Percentiles rank a stretch among this genome's conserved stretches.
Conservation (phyloP, 2,329 filamentous ascomycete species). For the Trichophyton verrucosum region DNA sequence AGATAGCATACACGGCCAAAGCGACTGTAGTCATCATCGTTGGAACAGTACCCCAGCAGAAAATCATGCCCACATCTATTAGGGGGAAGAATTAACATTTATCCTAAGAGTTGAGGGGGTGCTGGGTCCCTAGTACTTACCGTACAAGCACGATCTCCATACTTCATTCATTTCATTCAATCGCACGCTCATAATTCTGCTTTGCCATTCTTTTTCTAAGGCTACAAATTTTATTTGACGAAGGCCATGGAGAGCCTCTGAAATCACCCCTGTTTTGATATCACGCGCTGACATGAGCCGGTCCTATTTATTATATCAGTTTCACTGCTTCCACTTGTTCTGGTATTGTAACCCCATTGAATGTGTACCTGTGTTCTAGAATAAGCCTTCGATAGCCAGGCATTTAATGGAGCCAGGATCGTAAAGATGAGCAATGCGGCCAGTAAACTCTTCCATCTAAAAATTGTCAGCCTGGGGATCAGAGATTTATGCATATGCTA, state of each 20-base stretch:
- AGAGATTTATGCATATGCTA: neutral
- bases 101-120: too few relatives aligned
- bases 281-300: conserved; percentile 2
- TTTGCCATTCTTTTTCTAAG: conserved; percentile 4
- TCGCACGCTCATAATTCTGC: neutral
- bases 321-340: too few relatives aligned
- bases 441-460: conserved; percentile 2
- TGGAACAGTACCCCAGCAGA: conserved; percentile 54
- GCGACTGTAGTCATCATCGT: conserved; percentile 60
- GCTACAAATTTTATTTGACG: conserved; percentile 4
- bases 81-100: conserved; percentile 48
- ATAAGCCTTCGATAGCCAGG: neutral
- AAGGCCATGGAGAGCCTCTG: conserved; percentile 4
- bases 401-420: neutral
- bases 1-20: conserved; percentile 52
- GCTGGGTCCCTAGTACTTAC: neutral
- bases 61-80: conserved; percentile 37
- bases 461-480: neutral
- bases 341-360: neutral
- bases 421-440: neutral
- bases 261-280: neutral
- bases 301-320: neutral
- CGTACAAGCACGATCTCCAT: neutral
- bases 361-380: neutral
- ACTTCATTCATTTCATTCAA: neutral